Conservation (phyloP, 2,329 filamentous ascomycete species). For the Sclerotinia minor region DNA sequence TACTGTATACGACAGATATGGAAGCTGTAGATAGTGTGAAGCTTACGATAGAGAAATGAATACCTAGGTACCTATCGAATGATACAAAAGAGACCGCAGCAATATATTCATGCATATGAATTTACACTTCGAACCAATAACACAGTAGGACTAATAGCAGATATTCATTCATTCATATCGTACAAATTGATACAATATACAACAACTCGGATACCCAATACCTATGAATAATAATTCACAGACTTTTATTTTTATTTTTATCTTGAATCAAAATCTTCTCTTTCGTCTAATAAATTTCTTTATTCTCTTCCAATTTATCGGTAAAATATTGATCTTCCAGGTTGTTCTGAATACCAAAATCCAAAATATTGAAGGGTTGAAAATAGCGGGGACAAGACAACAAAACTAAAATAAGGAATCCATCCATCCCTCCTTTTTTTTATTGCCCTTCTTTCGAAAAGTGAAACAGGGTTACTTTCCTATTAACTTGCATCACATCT, state of each 20-base stretch:
- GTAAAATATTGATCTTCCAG: not conserved
- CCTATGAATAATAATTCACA: not conserved
- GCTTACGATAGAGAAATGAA: not conserved
- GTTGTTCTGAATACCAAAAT: constrained; percentile 6
- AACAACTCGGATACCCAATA: too few relatives aligned
- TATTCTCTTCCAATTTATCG: not conserved
- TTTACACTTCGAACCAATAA: not conserved
- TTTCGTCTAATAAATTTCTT: not conserved
- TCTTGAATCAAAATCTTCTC: not conserved
- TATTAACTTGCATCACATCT: not conserved
- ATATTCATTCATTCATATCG: not conserved
- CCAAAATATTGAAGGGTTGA: not conserved
- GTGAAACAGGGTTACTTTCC: constrained; percentile 14
- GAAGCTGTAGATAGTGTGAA: too few relatives aligned
- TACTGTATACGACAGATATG: too few relatives aligned
- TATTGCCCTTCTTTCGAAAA: not conserved
- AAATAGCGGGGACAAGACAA: constrained; percentile 20
- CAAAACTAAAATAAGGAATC: constrained; percentile 8
- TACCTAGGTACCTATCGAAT: too few relatives aligned
- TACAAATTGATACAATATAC: not conserved
- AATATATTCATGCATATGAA: not conserved
- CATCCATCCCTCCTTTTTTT: constrained; percentile 19
- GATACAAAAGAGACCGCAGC: not conserved
- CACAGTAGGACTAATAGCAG: too few relatives aligned
- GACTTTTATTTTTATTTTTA: not conserved